Evolutionary conservation across 164 flowering plant genomes (phyloP).

Genomic region (Amborella trichopoda): DNA sequence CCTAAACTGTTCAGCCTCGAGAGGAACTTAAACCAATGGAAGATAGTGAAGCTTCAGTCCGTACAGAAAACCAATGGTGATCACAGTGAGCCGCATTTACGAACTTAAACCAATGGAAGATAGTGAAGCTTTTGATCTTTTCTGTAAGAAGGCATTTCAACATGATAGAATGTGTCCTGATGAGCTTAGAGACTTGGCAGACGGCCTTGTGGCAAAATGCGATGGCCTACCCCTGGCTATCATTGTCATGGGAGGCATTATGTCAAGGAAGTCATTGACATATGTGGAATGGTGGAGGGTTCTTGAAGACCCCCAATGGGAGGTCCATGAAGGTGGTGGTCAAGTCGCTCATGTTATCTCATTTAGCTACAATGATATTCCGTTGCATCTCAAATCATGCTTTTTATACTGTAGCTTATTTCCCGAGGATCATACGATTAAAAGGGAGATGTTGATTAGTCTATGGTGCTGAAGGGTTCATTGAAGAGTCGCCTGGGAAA

Average conservation of each 20-base stretch:
- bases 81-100: neutral
- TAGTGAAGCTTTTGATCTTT: too few relatives aligned
- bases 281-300: slow-evolving; percentile 6
- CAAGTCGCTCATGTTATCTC: neutral
- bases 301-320: slow-evolving; percentile 4
- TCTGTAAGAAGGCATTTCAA: too few relatives aligned
- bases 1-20: too few relatives aligned
- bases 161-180: too few relatives aligned
- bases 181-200: neutral
- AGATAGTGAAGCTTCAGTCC: too few relatives aligned
- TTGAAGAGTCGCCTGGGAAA: neutral
- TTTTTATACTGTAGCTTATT: slow-evolving; percentile 11
- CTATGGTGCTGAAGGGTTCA: slow-evolving; percentile 18
- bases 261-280: slow-evolving; percentile 1
- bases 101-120: neutral
- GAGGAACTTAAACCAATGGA: neutral
- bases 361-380: slow-evolving; percentile 8
- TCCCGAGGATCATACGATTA: slow-evolving; percentile 9
- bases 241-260: slow-evolving; percentile 8
- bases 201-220: slow-evolving; percentile 10
- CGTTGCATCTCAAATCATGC: slow-evolving; percentile 10
- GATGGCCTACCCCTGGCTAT: slow-evolving; percentile 16
- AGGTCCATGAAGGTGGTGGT: neutral
- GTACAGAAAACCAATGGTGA: too few relatives aligned
- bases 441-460: slow-evolving; percentile 5